phyloP scores from a whole-genome alignment of 2,329 filamentous ascomycete genomes.

The Arthroderma uncinatum region DNA sequence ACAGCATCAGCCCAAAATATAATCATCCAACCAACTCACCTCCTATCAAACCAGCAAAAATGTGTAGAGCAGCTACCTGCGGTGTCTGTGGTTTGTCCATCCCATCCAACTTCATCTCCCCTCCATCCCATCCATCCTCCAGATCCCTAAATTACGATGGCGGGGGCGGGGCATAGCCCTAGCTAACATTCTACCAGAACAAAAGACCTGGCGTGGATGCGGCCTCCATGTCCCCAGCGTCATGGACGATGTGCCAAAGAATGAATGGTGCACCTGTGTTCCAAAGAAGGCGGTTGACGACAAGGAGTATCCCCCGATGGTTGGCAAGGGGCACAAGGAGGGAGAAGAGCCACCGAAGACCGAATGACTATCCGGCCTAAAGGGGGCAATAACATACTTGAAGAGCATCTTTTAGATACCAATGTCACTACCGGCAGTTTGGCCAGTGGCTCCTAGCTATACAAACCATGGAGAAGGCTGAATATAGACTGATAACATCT shows the following conservation, averaged over 20 bases:
- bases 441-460: too few relatives aligned
- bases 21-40: neutral
- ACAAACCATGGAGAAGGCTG: neutral
- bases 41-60: constrained; percentile 6
- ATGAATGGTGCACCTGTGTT: constrained; percentile 46
- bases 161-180: neutral
- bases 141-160: neutral
- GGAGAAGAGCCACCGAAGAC: constrained; percentile 6
- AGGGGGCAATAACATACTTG: neutral
- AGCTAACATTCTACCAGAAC: constrained; percentile 18
- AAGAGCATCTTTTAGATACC: constrained; percentile 1
- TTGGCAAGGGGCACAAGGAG: constrained; percentile 19
- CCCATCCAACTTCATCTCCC: neutral
- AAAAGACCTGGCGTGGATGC: constrained; percentile 45
- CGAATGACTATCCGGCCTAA: constrained; percentile 1
- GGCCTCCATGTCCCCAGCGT: constrained; percentile 42
- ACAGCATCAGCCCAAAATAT: neutral
- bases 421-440: neutral
- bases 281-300: constrained; percentile 43
- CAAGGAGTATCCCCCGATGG: constrained; percentile 45
- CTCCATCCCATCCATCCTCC: neutral
- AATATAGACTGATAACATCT: neutral
- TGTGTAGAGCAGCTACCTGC: constrained; percentile 15
- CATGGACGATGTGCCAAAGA: constrained; percentile 41
- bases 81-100: constrained; percentile 10